Conservation (phyloP, 768 basidiomycete species). For the Mycena latifolia region DNA sequence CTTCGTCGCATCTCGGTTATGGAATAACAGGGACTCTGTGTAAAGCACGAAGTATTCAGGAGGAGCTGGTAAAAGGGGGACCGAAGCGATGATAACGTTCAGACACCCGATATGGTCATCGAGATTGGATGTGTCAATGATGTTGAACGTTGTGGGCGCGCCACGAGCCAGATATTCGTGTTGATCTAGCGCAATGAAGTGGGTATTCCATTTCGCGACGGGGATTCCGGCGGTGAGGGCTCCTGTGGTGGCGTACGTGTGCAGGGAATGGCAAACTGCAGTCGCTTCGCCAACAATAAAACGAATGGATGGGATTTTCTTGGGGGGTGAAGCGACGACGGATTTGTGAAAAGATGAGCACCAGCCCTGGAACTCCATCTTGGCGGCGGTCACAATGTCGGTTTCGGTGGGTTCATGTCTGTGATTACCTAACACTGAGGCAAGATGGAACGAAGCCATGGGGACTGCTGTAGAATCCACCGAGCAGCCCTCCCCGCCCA, state of each 20-base stretch:
- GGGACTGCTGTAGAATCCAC: constrained; percentile 60
- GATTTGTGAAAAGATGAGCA: constrained; percentile 35
- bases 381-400: constrained; percentile 7
- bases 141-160: constrained; percentile 55
- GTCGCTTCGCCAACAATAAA: constrained; percentile 57
- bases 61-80: constrained; percentile 50
- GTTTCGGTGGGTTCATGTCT: constrained; percentile 19
- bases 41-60: constrained; percentile 49
- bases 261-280: constrained; percentile 53
- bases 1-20: constrained; percentile 42
- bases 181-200: constrained; percentile 45
- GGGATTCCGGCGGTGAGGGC: constrained; percentile 44
- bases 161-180: constrained; percentile 44
- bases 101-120: constrained; percentile 60
- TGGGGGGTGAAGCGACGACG: constrained; percentile 10
- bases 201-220: constrained; percentile 48
- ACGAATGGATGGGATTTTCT: constrained; percentile 43
- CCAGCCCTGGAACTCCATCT: constrained; percentile 31
- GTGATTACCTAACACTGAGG: constrained; percentile 5
- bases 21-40: constrained; percentile 55
- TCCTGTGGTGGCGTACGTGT: constrained; percentile 34
- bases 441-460: constrained; percentile 54
- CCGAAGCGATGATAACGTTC: constrained; percentile 53
- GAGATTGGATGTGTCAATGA: constrained; percentile 65
- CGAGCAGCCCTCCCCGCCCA: constrained; percentile 50